phyloP scores from a whole-genome alignment of 2,329 filamentous ascomycete species.

The Colletotrichum sidae region DNA sequence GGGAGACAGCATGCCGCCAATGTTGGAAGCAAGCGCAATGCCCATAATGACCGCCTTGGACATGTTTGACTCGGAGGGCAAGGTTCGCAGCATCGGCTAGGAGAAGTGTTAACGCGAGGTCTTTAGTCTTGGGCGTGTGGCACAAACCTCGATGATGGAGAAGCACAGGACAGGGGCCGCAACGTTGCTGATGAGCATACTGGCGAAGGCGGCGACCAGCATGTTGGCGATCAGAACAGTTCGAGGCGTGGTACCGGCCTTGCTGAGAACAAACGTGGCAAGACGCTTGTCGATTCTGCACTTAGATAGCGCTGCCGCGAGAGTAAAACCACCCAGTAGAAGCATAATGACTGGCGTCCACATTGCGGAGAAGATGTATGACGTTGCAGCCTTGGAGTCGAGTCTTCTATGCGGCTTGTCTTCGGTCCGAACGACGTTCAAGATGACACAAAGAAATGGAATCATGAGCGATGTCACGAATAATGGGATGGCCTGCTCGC shows the following conservation, averaged over 20 bases:
- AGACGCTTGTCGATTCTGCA: constrained; percentile 98
- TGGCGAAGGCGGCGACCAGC: constrained; percentile 97
- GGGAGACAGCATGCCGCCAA: constrained; percentile 94
- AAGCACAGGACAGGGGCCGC: constrained; percentile 97
- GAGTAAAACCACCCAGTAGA: constrained; percentile 92
- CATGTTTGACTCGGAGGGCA: constrained; percentile 91
- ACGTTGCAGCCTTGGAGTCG: constrained; percentile 82
- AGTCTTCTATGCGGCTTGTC: constrained; percentile 67
- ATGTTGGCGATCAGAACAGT: constrained; percentile 97
- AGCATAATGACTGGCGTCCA: constrained; percentile 99
- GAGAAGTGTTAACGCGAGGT: constrained; percentile 30
- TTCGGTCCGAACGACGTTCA: constrained; percentile 86
- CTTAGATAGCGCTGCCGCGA: constrained; percentile 94
- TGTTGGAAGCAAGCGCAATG: constrained; percentile 94
- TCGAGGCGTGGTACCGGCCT: constrained; percentile 89
- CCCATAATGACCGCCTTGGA: constrained; percentile 95
- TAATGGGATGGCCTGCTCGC: constrained; percentile 83
- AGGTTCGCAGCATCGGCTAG: constrained; percentile 91
- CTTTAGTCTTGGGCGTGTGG: neutral
- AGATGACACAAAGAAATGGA: constrained; percentile 89
- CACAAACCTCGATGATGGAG: constrained; percentile 88
- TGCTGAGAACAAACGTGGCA: constrained; percentile 94
- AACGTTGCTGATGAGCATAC: constrained; percentile 99
- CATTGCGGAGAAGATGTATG: constrained; percentile 93
- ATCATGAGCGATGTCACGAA: constrained; percentile 96